Base-by-base conservation (phyloP, 1,284 basidiomycete species). In the Pascua guehoae region DNA sequence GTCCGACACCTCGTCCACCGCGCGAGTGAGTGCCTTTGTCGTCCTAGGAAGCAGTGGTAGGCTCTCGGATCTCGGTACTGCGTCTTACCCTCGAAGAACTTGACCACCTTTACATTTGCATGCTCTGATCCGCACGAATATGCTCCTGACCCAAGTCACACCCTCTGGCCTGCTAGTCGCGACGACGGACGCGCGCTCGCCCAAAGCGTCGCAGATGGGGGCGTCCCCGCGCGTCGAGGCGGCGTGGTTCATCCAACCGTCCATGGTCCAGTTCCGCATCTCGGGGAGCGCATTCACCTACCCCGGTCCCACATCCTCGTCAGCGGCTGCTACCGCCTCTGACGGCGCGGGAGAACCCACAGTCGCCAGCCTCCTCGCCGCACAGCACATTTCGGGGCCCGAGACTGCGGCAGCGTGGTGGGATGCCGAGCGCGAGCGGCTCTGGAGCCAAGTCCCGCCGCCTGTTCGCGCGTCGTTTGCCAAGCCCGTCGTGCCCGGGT, bases 381-480 rank as follows among this genome's bases (percentile, higher is more conserved):
- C 24, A 32, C 24, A 32, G 24, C 24, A 32, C 24, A 32, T 32
- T 32, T 32, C 44, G 41, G 45, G 45, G 15, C 57, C 57, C 16
- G 57, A 58, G 49, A 24, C 49, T 11, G 39, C 41, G n/a, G 54
- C 42, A 9, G 57, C 63, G n/a, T 77, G 61, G 61, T 77, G 75
- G 75, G 63, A 68, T 44, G 52, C 57, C 12, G 62, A 75, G 58
- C 58, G 71, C 51, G 63, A 61, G 42, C 56, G 64, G 47, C 53
- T 69, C 18, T 76, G 71, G 70, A 55, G 60, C 14, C 52, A 63
- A 11, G 66, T 74, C 45, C 69, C 66, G 47, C 73, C 73, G 11
- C 71, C 73, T 57, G 51, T 78, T 41, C 57, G 74, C 15, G 76
- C 74, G 16, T 69, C 67, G n/a, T 78, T 78, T 58, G 74, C 65